These are phyloP conservation scores for Suaeda aralocaspica DNA, from an alignment of 148 eudicot genomes.

Conservation along the genomic window DNA sequence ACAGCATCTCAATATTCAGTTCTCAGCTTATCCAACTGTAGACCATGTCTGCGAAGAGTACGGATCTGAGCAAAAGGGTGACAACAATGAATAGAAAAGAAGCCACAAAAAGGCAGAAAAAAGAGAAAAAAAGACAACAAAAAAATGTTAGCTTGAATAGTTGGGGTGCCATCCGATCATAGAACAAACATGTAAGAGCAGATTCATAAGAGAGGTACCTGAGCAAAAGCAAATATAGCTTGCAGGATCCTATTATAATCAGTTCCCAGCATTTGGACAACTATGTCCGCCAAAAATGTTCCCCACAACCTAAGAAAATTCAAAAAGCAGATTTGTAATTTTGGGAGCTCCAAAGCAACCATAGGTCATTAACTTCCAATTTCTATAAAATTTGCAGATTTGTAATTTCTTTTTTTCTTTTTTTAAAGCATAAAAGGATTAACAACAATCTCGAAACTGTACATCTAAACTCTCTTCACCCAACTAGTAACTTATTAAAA, in stretches of 20 bases:
- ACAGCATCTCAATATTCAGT: constrained; percentile 19
- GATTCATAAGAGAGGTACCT: constrained; percentile 39
- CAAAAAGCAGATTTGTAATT: neutral
- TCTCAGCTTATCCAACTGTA: constrained; percentile 28
- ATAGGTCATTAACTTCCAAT: too few relatives aligned
- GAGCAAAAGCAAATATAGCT: constrained; percentile 87
- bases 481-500: too few relatives aligned
- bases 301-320: constrained; percentile 72
- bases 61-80: constrained; percentile 24
- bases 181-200: neutral
- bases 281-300: constrained; percentile 78
- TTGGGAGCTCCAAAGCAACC: neutral
- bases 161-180: too few relatives aligned
- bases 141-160: too few relatives aligned
- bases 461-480: too few relatives aligned
- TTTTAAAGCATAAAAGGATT: too few relatives aligned
- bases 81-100: too few relatives aligned
- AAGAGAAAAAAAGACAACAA: neutral
- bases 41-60: constrained; percentile 28
- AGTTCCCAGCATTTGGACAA: constrained; percentile 94
- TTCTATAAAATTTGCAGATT: too few relatives aligned
- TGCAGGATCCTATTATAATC: constrained; percentile 89
- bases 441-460: too few relatives aligned
- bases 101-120: neutral
- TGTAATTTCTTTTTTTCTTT: too few relatives aligned